A percentile compares a stretch with the other conserved stretches of the same genome.
These are phyloP conservation scores for Fusarium sp. DNA, from an alignment of 2,329 filamentous ascomycete species.

Conservation along the genomic window DNA sequence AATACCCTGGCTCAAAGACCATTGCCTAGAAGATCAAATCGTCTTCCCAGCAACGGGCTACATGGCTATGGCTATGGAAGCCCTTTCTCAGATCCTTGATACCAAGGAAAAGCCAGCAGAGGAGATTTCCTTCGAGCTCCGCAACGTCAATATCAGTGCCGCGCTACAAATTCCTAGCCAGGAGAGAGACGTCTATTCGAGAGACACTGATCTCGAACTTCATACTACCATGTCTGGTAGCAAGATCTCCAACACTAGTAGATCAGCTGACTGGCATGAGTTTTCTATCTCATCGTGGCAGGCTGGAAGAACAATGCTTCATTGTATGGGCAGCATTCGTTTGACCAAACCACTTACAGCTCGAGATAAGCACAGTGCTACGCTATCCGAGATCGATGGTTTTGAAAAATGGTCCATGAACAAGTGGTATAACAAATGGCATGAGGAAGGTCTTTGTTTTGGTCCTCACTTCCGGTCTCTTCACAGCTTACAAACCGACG, in stretches of 20 bases:
- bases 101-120: accelerated
- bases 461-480: neutral
- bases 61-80: neutral
- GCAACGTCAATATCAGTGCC: neutral
- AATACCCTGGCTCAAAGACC: neutral
- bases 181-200: neutral
- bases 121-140: accelerated
- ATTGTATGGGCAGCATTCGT: neutral
- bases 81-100: neutral
- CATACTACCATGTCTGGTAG: neutral
- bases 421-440: neutral
- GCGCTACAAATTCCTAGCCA: neutral
- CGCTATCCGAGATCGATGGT: neutral
- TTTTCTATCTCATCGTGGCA: neutral
- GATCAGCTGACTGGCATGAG: neutral
- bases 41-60: neutral
- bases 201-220: neutral
- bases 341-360: neutral
- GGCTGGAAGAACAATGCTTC: neutral
- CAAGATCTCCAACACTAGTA: neutral
- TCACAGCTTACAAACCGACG: neutral
- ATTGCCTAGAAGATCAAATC: neutral
- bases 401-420: neutral
- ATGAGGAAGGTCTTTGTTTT: neutral
- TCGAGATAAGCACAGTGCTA: neutral